A percentile compares a stretch with the other conserved stretches of the same genome.
Conservation (phyloP, 2,329 filamentous ascomycete species). For the Ophiocordyceps polyrhachis-furcata region DNA sequence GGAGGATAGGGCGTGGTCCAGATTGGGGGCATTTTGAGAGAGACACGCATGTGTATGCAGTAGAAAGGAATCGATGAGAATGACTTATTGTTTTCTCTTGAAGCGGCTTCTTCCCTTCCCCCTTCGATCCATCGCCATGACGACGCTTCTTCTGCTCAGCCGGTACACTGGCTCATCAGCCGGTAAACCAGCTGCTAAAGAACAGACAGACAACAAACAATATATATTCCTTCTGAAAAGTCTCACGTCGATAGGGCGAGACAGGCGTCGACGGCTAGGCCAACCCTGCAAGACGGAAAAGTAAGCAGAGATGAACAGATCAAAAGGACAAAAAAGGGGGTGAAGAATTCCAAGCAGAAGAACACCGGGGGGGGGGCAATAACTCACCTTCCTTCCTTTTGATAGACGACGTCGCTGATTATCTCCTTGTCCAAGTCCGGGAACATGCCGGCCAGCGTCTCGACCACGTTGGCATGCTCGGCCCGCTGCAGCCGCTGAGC, state of each 20-base stretch:
- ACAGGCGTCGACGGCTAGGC: slow-evolving; percentile 71
- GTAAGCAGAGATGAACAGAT: neutral
- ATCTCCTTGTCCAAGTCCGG: slow-evolving; percentile 85
- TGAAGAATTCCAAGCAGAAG: too few species aligned
- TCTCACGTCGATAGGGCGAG: slow-evolving; percentile 42
- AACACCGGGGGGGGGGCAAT: neutral
- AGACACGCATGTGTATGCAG: too few species aligned
- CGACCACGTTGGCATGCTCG: slow-evolving; percentile 81
- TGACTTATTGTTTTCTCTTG: neutral
- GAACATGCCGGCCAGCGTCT: slow-evolving; percentile 92
- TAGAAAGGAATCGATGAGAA: neutral
- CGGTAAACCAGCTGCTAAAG: too few species aligned
- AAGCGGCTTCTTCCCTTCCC: too few species aligned
- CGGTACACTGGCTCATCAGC: too few species aligned
- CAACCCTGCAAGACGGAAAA: slow-evolving; percentile 36
- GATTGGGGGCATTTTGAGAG: too few species aligned
- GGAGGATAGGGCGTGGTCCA: too few species aligned
- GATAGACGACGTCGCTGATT: slow-evolving; percentile 88
- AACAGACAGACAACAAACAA: too few species aligned
- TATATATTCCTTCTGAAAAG: too few species aligned
- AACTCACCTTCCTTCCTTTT: slow-evolving; percentile 81
- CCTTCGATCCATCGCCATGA: too few species aligned
- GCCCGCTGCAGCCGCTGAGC: slow-evolving; percentile 63
- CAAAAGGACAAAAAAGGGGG: neutral
- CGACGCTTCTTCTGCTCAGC: too few species aligned